Base-by-base conservation (phyloP, 805 yeast species). In the Clavispora fructus region DNA sequence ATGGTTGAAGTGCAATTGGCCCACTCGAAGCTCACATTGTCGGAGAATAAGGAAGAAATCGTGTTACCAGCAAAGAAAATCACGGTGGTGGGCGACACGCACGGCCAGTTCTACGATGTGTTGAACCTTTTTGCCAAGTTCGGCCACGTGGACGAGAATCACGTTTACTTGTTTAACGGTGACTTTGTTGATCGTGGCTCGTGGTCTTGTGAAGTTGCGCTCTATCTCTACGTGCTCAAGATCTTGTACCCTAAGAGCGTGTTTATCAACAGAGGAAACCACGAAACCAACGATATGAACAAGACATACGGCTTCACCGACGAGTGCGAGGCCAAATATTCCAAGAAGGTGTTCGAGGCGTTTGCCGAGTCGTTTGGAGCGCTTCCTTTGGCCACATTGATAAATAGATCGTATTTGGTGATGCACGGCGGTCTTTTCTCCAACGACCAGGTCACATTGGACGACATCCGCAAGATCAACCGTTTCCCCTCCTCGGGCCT, bases 131-230 rank as follows among this genome's bases (percentile, higher is more conserved):
- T 94, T 65, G 64, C 75, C 30, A 74, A 62, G 39, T 91, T 82
- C 60, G 98, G 98, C 13, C 67, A 73, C 55, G 95, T 92, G 0
- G 60, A 73, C 4, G 70, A 74, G 2, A 65, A 69, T 3, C 97
- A 91, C 62, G 75, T 82, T 5, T 94, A 87, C 61, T 67, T 94
- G 41, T 92, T 94, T 72, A 94, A 94, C 60, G 99, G 99, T 39
- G 99, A 94, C 67, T 92, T 94, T 67, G 99, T 94, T 4, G 99
- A 94, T 64, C 77, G 99, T 60, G 99, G 99, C 6, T 87, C 96
- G 14, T 92, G 99, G 98, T 89, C 97, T 4, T 87, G 96, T 61
- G 99, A 94, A 63, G 96, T 94, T 40, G 97, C 97, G 1, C 68
- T 94, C 40, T 71, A 85, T 28, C 74, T 88, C 38, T 90, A 87